Percentiles rank a stretch among this genome's conserved stretches.
These are phyloP conservation scores for Pilasporangium apinafurcum DNA, from an alignment of 352 stramenopile genomes.

Conservation along the genomic window DNA sequence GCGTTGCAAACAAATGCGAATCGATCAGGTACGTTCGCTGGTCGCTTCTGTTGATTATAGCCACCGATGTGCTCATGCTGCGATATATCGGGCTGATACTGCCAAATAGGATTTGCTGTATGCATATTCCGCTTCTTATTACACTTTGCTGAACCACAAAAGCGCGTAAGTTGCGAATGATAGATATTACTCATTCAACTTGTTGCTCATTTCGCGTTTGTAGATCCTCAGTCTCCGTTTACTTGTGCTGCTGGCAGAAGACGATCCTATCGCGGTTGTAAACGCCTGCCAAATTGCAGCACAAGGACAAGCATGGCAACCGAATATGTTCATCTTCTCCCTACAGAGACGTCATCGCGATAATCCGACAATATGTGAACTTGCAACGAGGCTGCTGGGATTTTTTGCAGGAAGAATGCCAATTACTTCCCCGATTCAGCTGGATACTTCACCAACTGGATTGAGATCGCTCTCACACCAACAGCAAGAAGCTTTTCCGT, in stretches of 20 bases:
- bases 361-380: slow-evolving; percentile 31
- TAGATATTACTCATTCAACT: not conserved
- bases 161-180: slow-evolving; percentile 30
- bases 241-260: slow-evolving; percentile 45
- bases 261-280: slow-evolving; percentile 40
- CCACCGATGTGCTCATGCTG: not conserved
- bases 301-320: slow-evolving; percentile 65
- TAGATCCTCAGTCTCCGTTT: slow-evolving; percentile 52
- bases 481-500: slow-evolving; percentile 2
- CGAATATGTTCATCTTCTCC: slow-evolving; percentile 77
- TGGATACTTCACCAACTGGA: slow-evolving; percentile 13
- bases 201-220: not conserved
- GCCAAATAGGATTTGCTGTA: slow-evolving; percentile 37
- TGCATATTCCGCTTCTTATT: slow-evolving; percentile 56
- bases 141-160: slow-evolving; percentile 39
- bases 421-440: slow-evolving; percentile 38
- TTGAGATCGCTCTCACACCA: not conserved
- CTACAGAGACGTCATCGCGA: slow-evolving; percentile 63
- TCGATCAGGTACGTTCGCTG: slow-evolving; percentile 27
- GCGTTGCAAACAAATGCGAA: slow-evolving; percentile 36
- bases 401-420: slow-evolving; percentile 49
- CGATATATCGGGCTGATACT: not conserved
- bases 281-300: slow-evolving; percentile 50
- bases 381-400: slow-evolving; percentile 30
- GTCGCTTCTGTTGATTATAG: too few species aligned